Percentiles rank a stretch among this genome's conserved stretches.
These are phyloP conservation scores for Centaurea solstitialis DNA, from an alignment of 129 eudicot genomes.

Conservation along the genomic window DNA sequence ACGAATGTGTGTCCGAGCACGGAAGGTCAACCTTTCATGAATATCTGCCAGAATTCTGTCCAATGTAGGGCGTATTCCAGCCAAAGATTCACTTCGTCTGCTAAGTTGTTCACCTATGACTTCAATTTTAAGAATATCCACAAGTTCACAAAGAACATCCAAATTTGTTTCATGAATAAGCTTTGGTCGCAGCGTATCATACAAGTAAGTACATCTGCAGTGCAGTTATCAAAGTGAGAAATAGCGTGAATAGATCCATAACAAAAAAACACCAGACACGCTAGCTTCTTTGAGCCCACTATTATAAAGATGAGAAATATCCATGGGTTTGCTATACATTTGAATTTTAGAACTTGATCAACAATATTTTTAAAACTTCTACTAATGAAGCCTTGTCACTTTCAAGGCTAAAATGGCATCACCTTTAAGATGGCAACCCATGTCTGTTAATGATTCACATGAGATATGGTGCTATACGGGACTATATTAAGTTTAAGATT, in stretches of 20 bases:
- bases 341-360: not conserved
- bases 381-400: not conserved
- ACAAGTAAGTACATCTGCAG: constrained; percentile 86
- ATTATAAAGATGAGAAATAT: not conserved
- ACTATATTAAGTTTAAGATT: constrained; percentile 3
- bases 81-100: constrained; percentile 82
- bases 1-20: constrained; percentile 95
- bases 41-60: constrained; percentile 95
- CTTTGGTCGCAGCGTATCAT: constrained; percentile 88
- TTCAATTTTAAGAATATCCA: constrained; percentile 94
- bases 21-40: constrained; percentile 94
- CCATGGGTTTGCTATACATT: not conserved
- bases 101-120: constrained; percentile 87
- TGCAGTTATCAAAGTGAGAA: constrained; percentile 11
- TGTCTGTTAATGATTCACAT: not conserved
- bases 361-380: not conserved
- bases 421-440: not conserved
- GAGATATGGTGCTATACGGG: not conserved
- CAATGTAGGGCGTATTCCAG: constrained; percentile 90
- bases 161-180: constrained; percentile 91
- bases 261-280: not conserved
- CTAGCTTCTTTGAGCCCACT: not conserved
- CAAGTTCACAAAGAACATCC: constrained; percentile 96
- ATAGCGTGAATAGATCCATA: not conserved
- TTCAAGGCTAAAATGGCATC: constrained; percentile 5